Evolutionary conservation across 345 rosid genomes (phyloP).

Genomic region (Eucalyptus camaldulensis): DNA sequence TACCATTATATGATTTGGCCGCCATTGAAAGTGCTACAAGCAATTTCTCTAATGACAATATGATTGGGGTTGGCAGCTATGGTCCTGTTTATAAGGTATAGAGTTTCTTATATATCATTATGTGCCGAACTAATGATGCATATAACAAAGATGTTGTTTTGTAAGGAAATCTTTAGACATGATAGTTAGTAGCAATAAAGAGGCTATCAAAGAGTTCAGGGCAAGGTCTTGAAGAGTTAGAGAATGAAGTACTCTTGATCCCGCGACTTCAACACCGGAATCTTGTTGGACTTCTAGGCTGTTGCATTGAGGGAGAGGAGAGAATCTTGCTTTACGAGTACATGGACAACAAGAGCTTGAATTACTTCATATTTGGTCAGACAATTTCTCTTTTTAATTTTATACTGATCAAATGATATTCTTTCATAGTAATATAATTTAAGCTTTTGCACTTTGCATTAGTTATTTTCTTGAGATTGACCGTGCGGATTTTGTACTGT

Average conservation of each 20-base stretch:
- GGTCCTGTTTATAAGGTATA: too few relatives aligned
- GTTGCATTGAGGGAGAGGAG: too few relatives aligned
- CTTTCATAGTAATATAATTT: too few relatives aligned
- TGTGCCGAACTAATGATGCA: too few relatives aligned
- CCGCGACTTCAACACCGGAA: too few relatives aligned
- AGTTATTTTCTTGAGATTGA: background rate
- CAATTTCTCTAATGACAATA: conserved; percentile 15
- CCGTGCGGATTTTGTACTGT: background rate
- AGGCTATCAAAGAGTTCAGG: conserved; percentile 24
- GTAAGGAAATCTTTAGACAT: conserved; percentile 24
- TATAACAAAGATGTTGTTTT: background rate
- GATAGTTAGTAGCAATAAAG: conserved; percentile 33
- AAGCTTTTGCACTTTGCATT: background rate
- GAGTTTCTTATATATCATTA: too few relatives aligned
- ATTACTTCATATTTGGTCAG: too few relatives aligned
- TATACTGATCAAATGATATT: too few relatives aligned
- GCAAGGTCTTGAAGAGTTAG: conserved; percentile 30
- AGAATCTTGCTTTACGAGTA: too few relatives aligned
- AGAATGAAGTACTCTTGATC: conserved; percentile 16
- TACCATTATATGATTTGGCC: conserved; percentile 19
- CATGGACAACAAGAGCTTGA: too few relatives aligned
- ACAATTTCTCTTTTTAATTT: too few relatives aligned
- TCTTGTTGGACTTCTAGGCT: too few relatives aligned
- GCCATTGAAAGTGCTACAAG: conserved; percentile 18
- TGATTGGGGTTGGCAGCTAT: conserved; percentile 34